phyloP scores from a whole-genome alignment of 371 early-diverging fungal genomes.

The Ordospora pajunii region DNA sequence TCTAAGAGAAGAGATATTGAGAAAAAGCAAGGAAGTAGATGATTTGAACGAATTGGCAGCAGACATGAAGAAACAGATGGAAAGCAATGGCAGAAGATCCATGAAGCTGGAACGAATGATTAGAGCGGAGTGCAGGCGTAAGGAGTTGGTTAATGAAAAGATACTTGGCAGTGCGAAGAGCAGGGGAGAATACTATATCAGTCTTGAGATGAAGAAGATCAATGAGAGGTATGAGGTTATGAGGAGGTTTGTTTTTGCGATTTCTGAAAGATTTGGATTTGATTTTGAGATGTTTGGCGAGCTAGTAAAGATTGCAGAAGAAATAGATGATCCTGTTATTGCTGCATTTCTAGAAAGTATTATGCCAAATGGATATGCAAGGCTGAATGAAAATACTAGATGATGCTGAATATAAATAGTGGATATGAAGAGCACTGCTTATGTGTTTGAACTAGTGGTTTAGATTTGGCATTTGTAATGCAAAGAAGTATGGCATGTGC shows the following conservation, averaged over 20 bases:
- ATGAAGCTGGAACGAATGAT: background rate
- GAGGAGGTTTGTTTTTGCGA: constrained; percentile 7
- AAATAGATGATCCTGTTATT: background rate
- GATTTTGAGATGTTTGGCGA: constrained; percentile 4
- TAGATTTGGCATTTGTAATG: background rate
- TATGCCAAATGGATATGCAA: background rate
- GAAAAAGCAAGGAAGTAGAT: background rate
- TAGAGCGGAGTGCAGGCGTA: background rate
- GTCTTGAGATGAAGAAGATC: background rate
- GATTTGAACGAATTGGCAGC: background rate
- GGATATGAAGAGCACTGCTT: background rate
- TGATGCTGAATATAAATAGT: too few species aligned
- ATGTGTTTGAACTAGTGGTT: background rate
- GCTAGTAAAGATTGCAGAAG: background rate
- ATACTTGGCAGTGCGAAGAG: background rate
- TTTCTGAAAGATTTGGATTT: background rate
- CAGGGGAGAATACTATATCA: background rate
- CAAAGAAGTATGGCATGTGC: background rate
- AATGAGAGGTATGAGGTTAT: background rate
- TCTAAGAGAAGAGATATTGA: background rate
- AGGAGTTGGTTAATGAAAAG: background rate
- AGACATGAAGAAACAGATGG: background rate
- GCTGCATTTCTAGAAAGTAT: background rate
- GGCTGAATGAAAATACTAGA: background rate
- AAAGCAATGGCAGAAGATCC: background rate